A percentile compares a stretch with the other conserved stretches of the same genome.
These are phyloP conservation scores for Eimeria praecox DNA, from an alignment of 169 alveolate species.

Conservation along the genomic window DNA sequence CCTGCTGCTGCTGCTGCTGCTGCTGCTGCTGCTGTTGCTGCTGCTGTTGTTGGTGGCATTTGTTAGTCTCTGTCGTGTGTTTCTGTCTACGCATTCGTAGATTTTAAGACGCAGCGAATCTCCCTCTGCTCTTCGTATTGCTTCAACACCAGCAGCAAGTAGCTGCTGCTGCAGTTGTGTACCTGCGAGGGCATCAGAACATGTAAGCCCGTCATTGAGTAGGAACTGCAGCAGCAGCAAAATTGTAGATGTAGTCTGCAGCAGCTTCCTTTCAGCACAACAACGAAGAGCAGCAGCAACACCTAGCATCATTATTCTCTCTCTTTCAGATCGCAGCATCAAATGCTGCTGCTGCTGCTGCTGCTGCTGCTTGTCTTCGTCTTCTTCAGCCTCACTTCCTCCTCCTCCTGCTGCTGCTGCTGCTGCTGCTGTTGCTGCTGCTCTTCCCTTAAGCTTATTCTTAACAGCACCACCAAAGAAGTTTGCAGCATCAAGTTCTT, in stretches of 20 bases:
- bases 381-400: background rate
- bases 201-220: background rate
- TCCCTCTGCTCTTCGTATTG: conserved; percentile 49
- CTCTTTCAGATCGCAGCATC: background rate
- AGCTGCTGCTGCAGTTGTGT: conserved; percentile 73
- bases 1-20: conserved; percentile 46
- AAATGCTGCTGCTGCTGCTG: conserved; percentile 27
- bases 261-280: conserved; percentile 47
- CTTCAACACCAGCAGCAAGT: conserved; percentile 68
- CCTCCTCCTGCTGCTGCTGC: conserved; percentile 57
- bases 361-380: conserved; percentile 16
- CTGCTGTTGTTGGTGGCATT: background rate
- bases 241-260: conserved; percentile 30
- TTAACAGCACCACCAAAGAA: background rate
- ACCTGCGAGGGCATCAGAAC: background rate
- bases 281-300: conserved; percentile 64
- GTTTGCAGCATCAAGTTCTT: conserved; percentile 52
- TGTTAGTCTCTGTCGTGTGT: background rate
- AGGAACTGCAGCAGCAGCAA: conserved; percentile 72
- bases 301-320: conserved; percentile 15
- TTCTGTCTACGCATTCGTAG: conserved; percentile 18
- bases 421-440: conserved; percentile 41
- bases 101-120: conserved; percentile 1
- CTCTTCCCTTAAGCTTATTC: conserved; percentile 9
- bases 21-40: conserved; percentile 45